A percentile compares a stretch with the other conserved stretches of the same genome.
Evolutionary conservation across 306 rosid species (phyloP).

Genomic region (Castanea crenata): DNA sequence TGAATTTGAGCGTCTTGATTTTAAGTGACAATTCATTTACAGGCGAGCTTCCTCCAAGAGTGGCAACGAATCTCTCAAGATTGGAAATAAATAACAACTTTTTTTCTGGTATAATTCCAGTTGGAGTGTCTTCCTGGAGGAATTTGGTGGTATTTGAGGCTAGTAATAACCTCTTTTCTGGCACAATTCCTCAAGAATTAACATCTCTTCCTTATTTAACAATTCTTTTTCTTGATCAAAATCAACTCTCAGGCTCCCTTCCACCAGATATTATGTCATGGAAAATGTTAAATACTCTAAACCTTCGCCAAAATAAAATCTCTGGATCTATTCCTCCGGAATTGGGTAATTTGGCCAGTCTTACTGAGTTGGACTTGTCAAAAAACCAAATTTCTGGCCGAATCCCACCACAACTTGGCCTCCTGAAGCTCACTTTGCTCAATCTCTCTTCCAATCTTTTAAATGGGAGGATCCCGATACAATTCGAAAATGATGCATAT

Average conservation of each 20-base stretch:
- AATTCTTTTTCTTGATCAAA: constrained; percentile 45
- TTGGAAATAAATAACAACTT: constrained; percentile 54
- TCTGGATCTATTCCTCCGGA: constrained; percentile 46
- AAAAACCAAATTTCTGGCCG: constrained; percentile 61
- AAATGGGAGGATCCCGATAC: constrained; percentile 47
- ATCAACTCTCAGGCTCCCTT: constrained; percentile 44
- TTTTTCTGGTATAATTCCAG: constrained; percentile 58
- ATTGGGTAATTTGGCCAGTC: constrained; percentile 38
- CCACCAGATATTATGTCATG: constrained; percentile 49
- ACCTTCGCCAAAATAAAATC: constrained; percentile 48
- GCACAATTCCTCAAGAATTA: constrained; percentile 52
- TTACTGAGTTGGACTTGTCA: constrained; percentile 57
- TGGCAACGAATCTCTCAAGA: constrained; percentile 33
- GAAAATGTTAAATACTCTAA: constrained; percentile 32
- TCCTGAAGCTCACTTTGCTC: constrained; percentile 4
- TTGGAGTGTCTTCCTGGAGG: constrained; percentile 46
- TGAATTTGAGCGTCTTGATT: constrained; percentile 26
- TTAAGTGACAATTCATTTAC: constrained; percentile 44
- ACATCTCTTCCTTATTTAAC: constrained; percentile 37
- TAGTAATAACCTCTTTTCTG: constrained; percentile 50
- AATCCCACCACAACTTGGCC: constrained; percentile 44
- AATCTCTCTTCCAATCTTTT: constrained; percentile 59
- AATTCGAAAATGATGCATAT: constrained; percentile 34
- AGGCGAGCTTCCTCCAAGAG: constrained; percentile 55
- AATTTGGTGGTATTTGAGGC: constrained; percentile 46